Evolutionary conservation across 805 yeast genomes (phyloP).

Genomic region (Candida tallmaniae): DNA sequence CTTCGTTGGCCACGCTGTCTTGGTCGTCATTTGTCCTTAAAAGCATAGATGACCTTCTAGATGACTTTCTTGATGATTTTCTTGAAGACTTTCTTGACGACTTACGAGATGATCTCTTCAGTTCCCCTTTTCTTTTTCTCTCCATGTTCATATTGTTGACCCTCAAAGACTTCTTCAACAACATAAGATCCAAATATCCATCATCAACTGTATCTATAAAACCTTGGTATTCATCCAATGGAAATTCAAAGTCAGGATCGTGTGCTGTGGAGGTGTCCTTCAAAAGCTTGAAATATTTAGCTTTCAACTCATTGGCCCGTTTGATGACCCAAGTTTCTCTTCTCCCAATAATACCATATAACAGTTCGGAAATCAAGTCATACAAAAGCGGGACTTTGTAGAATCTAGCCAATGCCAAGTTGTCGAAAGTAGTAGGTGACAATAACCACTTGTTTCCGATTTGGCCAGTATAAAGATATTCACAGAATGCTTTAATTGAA

Average conservation of each 20-base stretch:
- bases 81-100: slow-evolving; percentile 3
- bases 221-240: slow-evolving; percentile 49
- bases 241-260: slow-evolving; percentile 26
- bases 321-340: slow-evolving; percentile 52
- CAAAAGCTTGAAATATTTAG: slow-evolving; percentile 21
- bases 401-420: slow-evolving; percentile 56
- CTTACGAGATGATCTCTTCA: background rate
- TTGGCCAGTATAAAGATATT: slow-evolving; percentile 75
- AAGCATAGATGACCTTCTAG: slow-evolving; percentile 10
- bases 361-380: slow-evolving; percentile 62
- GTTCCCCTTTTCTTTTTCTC: slow-evolving; percentile 1
- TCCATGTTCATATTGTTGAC: slow-evolving; percentile 18
- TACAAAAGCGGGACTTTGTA: slow-evolving; percentile 68
- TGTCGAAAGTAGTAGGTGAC: slow-evolving; percentile 63
- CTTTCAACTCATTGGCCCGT: slow-evolving; percentile 36
- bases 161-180: slow-evolving; percentile 45
- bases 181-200: slow-evolving; percentile 54
- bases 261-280: slow-evolving; percentile 19
- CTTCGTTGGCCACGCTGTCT: slow-evolving; percentile 1
- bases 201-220: slow-evolving; percentile 60
- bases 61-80: slow-evolving; percentile 6
- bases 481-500: slow-evolving; percentile 63
- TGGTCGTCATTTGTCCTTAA: slow-evolving; percentile 1
- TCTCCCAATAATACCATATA: slow-evolving; percentile 65
- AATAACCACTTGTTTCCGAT: slow-evolving; percentile 72